A percentile compares a stretch with the other conserved stretches of the same genome.
Conservation (phyloP, 768 basidiomycete genomes). For the Suillus luteus region DNA sequence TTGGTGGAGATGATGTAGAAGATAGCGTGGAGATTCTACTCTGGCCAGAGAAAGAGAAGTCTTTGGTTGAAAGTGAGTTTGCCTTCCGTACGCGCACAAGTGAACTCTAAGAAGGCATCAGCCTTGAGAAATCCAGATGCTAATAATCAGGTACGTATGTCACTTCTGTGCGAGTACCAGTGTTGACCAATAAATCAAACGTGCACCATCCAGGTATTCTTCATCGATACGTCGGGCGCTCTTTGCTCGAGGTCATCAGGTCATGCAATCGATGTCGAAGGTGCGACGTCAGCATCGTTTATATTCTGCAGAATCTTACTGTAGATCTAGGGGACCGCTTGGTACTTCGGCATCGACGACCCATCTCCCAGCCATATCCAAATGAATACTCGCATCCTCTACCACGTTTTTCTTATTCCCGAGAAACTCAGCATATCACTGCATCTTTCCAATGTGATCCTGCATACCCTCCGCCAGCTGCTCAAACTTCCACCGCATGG, state of each 20-base stretch:
- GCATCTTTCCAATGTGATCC: conserved; percentile 67
- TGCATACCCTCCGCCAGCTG: conserved; percentile 47
- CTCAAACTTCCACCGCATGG: conserved; percentile 50
- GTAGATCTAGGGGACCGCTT: conserved; percentile 54
- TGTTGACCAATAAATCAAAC: neutral
- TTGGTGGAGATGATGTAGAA: conserved; percentile 33
- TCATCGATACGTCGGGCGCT: conserved; percentile 75
- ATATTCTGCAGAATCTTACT: conserved; percentile 13
- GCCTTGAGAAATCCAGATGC: conserved; percentile 67
- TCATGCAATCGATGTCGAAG: conserved; percentile 80
- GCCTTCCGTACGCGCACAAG: neutral
- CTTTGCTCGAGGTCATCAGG: conserved; percentile 79
- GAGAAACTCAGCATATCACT: conserved; percentile 56
- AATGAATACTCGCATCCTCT: conserved; percentile 77
- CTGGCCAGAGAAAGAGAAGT: conserved; percentile 73
- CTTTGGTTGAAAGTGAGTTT: conserved; percentile 73
- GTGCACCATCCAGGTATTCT: conserved; percentile 62
- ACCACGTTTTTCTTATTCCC: conserved; percentile 65
- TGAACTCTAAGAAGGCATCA: conserved; percentile 27
- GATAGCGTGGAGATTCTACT: conserved; percentile 54
- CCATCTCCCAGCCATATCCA: conserved; percentile 75
- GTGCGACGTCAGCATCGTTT: conserved; percentile 36
- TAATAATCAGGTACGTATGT: conserved; percentile 65
- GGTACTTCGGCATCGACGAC: conserved; percentile 76
- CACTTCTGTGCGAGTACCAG: neutral